These are phyloP conservation scores for Pholiota molesta DNA, from an alignment of 768 basidiomycete genomes.

Conservation along the genomic window DNA sequence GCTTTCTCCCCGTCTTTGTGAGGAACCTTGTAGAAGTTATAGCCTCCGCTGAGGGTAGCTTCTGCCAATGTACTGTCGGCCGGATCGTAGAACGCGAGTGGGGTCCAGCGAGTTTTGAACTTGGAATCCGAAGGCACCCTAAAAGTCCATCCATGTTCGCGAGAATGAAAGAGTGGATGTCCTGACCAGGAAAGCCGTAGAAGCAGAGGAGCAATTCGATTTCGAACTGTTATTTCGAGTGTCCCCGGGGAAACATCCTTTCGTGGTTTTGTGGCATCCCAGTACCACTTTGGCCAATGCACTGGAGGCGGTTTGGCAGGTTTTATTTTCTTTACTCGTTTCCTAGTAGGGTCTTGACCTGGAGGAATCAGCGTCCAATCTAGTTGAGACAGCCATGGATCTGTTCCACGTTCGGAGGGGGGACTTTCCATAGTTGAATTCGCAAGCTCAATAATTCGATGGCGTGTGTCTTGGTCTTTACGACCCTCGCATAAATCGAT, in stretches of 20 bases:
- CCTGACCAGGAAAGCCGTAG: slow-evolving; percentile 87
- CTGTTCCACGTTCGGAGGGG: slow-evolving; percentile 24
- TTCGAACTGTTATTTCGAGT: slow-evolving; percentile 85
- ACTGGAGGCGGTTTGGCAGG: slow-evolving; percentile 48
- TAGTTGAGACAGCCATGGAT: slow-evolving; percentile 66
- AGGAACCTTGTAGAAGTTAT: slow-evolving; percentile 87
- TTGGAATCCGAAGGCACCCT: slow-evolving; percentile 61
- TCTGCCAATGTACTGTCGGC: slow-evolving; percentile 64
- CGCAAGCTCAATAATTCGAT: slow-evolving; percentile 45
- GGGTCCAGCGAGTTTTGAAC: slow-evolving; percentile 47
- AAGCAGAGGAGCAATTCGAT: slow-evolving; percentile 80
- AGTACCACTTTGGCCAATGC: slow-evolving; percentile 97
- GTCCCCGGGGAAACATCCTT: slow-evolving; percentile 68
- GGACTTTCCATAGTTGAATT: slow-evolving; percentile 31
- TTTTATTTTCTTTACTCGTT: slow-evolving; percentile 32
- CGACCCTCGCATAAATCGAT: slow-evolving; percentile 48
- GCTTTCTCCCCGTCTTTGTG: slow-evolving; percentile 95
- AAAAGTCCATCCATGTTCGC: slow-evolving; percentile 90
- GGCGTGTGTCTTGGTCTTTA: slow-evolving; percentile 33
- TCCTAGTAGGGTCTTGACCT: slow-evolving; percentile 26
- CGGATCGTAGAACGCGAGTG: slow-evolving; percentile 63
- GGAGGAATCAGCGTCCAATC: slow-evolving; percentile 55
- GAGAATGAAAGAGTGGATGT: slow-evolving; percentile 83
- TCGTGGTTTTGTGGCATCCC: slow-evolving; percentile 81
- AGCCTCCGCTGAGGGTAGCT: slow-evolving; percentile 48